Evolutionary conservation across 345 rosid genomes (phyloP).

Genomic region (Noccaea bulbosa): DNA sequence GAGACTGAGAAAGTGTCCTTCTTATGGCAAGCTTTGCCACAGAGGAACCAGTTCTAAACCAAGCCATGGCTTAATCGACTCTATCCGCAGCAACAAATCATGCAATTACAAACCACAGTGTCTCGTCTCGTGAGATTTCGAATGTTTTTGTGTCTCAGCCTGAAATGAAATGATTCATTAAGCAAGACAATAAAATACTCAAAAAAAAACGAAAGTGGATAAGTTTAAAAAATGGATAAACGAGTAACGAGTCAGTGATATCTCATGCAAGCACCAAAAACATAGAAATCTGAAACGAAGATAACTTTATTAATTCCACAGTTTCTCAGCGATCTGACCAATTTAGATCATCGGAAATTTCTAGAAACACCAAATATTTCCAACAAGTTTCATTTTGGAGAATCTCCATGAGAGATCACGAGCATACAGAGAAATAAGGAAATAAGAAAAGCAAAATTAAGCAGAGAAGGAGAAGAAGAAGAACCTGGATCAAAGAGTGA

Average conservation of each 20-base stretch:
- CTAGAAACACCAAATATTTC: neutral
- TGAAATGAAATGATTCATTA: slow-evolving; percentile 33
- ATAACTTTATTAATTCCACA: neutral
- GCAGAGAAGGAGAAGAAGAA: slow-evolving; percentile 28
- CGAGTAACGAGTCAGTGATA: neutral
- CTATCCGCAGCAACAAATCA: slow-evolving; percentile 14
- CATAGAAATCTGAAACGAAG: neutral
- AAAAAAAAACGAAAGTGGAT: neutral
- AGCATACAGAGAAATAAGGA: neutral
- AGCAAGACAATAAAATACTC: slow-evolving; percentile 20
- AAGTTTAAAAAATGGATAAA: neutral
- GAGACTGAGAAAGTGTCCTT: slow-evolving; percentile 65
- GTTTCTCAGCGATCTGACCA: slow-evolving; percentile 22
- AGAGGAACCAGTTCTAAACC: slow-evolving; percentile 71
- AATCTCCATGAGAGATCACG: neutral
- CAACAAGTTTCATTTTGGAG: neutral
- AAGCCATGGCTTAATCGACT: slow-evolving; percentile 50
- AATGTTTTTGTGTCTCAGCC: neutral
- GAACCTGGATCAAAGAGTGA: slow-evolving; percentile 45
- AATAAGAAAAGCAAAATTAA: neutral
- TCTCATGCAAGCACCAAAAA: slow-evolving; percentile 18
- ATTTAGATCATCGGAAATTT: slow-evolving; percentile 7
- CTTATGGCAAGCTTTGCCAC: slow-evolving; percentile 66
- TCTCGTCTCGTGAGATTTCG: neutral
- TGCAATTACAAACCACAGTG: neutral